Base-by-base conservation (phyloP, 148 eudicot genomes). In the Camellia lanceoleosa region DNA sequence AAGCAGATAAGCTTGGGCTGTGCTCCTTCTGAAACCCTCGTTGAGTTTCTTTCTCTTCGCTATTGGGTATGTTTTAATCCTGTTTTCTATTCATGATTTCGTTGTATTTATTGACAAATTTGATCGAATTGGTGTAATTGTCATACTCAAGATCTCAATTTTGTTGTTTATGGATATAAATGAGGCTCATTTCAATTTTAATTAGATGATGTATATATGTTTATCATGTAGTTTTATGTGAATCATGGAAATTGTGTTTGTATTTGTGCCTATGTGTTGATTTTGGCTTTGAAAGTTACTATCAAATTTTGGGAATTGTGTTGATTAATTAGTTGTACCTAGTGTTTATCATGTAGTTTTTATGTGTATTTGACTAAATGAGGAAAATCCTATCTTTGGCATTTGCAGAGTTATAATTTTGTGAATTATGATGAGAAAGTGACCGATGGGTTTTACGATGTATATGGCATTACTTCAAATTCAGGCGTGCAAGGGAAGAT, bases 361-460 rank as follows among this genome's bases (percentile, higher is more conserved):
- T 19, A 41, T 74, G 6, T 55, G 71, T 20, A 7, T 59, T 13
- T 19, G 47, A 60, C 69, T 83, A 43, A 80, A 41, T 71, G 73
- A 9, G 65, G 42, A 63, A 71, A 49, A 46, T 66, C 63, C 65
- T 68, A 51, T 79, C 5, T 71, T 74, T 81, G 75, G 18, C 77
- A 20, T 82, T 44, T 89, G 92, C 97, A 96, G 99, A 96, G 87
- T 69, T 87, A 89, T 75, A 90, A 93, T 88, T 91, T 89, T 75
- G 80, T 96, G 76, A 92, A 93, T 61, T 96, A 96, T 79, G 95
- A 91, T 80, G 98, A 96, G 83, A 92, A 92, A 82, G 88, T 91
- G 76, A 80, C 89, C 74, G 95, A 96, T 85, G 99, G 99, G 18
- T 93, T 96, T 86, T 93, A 96, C 78, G 98, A 96, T 82, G 92